Percentiles rank a stretch among this genome's conserved stretches.
Evolutionary conservation across 208 protist species (phyloP).

Genomic region (Leishmania arabica): DNA sequence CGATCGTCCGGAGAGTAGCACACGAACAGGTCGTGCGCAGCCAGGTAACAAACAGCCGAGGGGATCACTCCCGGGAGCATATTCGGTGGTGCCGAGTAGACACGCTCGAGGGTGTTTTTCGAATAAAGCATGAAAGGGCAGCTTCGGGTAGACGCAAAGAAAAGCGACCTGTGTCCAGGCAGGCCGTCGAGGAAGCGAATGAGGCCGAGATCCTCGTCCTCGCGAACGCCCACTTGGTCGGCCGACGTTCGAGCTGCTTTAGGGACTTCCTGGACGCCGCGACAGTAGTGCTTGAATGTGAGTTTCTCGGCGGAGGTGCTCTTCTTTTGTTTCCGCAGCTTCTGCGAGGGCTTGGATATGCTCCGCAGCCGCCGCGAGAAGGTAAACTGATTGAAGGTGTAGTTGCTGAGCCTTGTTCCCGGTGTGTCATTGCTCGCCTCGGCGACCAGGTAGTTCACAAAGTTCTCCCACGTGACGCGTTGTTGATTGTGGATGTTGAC

Average conservation of each 20-base stretch:
- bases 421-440: conserved; percentile 26
- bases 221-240: not conserved
- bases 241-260: not conserved
- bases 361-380: conserved; percentile 39
- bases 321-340: not conserved
- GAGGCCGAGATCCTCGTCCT: conserved; percentile 36
- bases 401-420: conserved; percentile 16
- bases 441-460: conserved; percentile 55
- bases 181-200: conserved; percentile 56
- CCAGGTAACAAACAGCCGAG: conserved; percentile 53
- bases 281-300: conserved; percentile 16
- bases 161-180: conserved; percentile 48
- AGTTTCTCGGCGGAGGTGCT: not conserved
- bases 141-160: conserved; percentile 55
- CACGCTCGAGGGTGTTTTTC: conserved; percentile 49
- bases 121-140: conserved; percentile 50
- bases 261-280: not conserved
- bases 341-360: not conserved
- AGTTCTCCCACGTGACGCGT: conserved; percentile 61
- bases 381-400: conserved; percentile 44
- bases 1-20: conserved; percentile 53
- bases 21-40: conserved; percentile 53
- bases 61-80: conserved; percentile 46
- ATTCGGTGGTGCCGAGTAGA: conserved; percentile 37
- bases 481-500: conserved; percentile 51